Conservation (phyloP, 345 rosid genomes). For the Laguncularia racemosa region DNA sequence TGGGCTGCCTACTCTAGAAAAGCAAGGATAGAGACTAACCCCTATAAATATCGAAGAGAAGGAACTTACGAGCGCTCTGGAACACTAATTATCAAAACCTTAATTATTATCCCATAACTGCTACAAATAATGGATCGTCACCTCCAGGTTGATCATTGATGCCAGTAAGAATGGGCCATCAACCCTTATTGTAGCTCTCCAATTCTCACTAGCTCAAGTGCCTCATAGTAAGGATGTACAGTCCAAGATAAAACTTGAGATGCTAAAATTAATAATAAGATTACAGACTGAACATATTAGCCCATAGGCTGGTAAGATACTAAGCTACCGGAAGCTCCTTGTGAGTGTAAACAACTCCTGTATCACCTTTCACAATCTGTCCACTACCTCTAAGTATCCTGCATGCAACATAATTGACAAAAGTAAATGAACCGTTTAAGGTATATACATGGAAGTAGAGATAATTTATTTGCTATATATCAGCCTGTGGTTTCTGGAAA, state of each 20-base stretch:
- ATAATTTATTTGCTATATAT: background rate
- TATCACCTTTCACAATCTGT: constrained; percentile 92
- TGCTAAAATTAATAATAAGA: too few species aligned
- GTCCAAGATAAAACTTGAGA: background rate
- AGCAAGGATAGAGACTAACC: too few species aligned
- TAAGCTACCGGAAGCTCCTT: constrained; percentile 40
- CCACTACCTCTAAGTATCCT: constrained; percentile 94
- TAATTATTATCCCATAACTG: too few species aligned
- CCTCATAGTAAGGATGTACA: background rate
- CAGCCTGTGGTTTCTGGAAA: background rate
- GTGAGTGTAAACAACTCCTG: constrained; percentile 64
- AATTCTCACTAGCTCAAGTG: too few species aligned
- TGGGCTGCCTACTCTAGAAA: too few species aligned
- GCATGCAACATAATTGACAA: constrained; percentile 13
- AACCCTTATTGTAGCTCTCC: too few species aligned
- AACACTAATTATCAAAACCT: too few species aligned
- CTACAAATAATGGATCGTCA: too few species aligned
- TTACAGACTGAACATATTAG: background rate
- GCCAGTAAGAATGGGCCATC: too few species aligned
- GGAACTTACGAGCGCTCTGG: too few species aligned
- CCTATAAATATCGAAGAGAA: too few species aligned
- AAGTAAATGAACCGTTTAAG: background rate
- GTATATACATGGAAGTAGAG: background rate
- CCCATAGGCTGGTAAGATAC: background rate
- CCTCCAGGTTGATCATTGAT: too few species aligned